A percentile compares a stretch with the other conserved stretches of the same genome.
Conservation (phyloP, 208 protist genomes). For the Trypanosoma scelopori region DNA sequence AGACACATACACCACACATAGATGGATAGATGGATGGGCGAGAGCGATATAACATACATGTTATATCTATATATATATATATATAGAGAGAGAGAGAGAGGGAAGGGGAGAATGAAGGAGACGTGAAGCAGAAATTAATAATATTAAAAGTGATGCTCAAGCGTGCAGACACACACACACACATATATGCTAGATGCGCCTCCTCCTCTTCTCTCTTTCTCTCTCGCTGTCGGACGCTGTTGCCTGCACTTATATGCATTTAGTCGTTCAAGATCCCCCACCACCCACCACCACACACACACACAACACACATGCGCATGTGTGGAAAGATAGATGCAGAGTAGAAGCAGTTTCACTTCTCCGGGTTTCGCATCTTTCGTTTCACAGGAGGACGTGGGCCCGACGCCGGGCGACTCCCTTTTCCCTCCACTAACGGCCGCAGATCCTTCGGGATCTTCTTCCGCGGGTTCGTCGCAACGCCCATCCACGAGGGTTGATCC, state of each 20-base stretch:
- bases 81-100: slow-evolving; percentile 4
- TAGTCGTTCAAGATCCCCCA: background rate
- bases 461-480: slow-evolving; percentile 81
- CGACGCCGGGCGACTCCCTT: slow-evolving; percentile 27
- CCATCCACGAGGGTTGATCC: slow-evolving; percentile 69
- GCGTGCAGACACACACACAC: background rate
- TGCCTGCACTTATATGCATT: background rate
- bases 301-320: background rate
- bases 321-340: background rate
- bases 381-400: slow-evolving; percentile 65
- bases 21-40: no score
- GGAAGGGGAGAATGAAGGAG: slow-evolving; percentile 6
- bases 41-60: no score
- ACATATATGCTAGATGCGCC: background rate
- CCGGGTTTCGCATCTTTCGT: slow-evolving; percentile 77
- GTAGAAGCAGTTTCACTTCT: slow-evolving; percentile 36
- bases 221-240: background rate
- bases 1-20: no score
- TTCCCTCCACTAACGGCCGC: slow-evolving; percentile 69
- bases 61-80: no score
- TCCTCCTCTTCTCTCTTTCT: background rate
- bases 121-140: no score
- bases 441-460: slow-evolving; percentile 86
- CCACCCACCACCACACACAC: background rate
- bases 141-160: slow-evolving; percentile 2